Conservation (phyloP, 805 yeast species). For the Candida incommunis region DNA sequence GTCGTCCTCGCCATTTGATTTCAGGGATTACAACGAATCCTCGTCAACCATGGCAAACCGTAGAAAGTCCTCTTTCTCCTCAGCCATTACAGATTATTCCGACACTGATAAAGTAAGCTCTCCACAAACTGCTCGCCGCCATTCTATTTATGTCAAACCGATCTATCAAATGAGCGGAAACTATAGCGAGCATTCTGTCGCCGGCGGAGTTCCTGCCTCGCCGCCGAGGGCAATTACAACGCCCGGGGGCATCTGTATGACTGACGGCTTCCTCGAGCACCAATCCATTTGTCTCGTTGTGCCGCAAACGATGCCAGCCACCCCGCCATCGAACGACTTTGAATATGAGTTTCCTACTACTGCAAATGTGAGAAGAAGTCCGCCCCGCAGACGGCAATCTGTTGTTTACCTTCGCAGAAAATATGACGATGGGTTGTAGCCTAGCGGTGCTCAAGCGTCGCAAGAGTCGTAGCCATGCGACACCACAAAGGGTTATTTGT, state of each 20-base stretch:
- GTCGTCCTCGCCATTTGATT: neutral
- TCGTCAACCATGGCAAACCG: neutral
- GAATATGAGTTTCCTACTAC: neutral
- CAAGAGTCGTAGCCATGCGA: too few relatives aligned
- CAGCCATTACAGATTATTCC: neutral
- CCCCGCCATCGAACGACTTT: neutral
- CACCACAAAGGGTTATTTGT: too few relatives aligned
- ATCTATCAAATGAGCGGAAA: neutral
- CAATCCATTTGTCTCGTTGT: neutral
- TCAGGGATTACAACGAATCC: neutral
- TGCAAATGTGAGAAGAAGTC: neutral
- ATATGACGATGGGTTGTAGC: neutral
- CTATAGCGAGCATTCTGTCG: neutral
- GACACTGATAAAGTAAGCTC: neutral
- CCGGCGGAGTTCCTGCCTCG: neutral
- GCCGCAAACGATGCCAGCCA: neutral
- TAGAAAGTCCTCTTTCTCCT: conserved; percentile 1
- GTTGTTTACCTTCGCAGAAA: neutral
- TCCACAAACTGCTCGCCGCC: neutral
- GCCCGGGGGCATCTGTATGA: neutral
- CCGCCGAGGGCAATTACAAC: neutral
- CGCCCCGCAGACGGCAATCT: neutral
- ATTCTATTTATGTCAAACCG: neutral
- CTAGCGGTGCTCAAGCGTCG: too few relatives aligned
- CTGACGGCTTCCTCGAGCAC: conserved; percentile 1